Percentiles rank a stretch among this genome's conserved stretches.
These are phyloP conservation scores for Yamagishiella unicocca DNA, from an alignment of 139 green algal genomes.

Conservation along the genomic window DNA sequence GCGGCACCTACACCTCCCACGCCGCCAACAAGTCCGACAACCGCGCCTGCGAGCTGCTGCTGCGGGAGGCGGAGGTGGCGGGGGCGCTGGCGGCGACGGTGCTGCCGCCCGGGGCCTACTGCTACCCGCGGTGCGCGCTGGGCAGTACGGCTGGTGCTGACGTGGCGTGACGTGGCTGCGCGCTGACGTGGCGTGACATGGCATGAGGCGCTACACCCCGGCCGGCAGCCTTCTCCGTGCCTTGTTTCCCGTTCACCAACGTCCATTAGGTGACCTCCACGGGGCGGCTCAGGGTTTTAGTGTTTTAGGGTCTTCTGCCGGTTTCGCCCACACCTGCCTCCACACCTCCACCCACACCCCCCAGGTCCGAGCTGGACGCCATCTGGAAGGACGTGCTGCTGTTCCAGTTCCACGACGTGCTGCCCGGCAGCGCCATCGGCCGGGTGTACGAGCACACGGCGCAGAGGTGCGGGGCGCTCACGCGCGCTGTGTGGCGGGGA, in stretches of 20 bases:
- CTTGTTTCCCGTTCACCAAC: too few species aligned
- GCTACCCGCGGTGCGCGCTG: constrained; percentile 16
- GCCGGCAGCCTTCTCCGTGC: too few species aligned
- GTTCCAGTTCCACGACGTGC: constrained; percentile 64
- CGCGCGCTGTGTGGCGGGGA: background rate
- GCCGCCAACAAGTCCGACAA: constrained; percentile 51
- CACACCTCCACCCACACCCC: background rate
- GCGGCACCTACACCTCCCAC: constrained; percentile 60
- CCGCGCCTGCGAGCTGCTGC: constrained; percentile 44
- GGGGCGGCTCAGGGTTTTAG: too few species aligned
- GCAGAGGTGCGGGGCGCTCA: background rate
- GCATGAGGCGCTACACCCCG: too few species aligned
- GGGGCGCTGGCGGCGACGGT: constrained; percentile 22
- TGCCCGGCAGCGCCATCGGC: constrained; percentile 54
- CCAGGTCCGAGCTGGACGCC: constrained; percentile 40
- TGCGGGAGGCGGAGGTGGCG: constrained; percentile 50
- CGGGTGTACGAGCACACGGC: constrained; percentile 48
- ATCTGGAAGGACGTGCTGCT: constrained; percentile 59
- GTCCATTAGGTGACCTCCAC: too few species aligned
- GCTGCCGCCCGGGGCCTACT: background rate
- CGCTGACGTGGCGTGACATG: too few species aligned
- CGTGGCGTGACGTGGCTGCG: too few species aligned
- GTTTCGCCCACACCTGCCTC: background rate
- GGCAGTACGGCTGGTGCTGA: background rate
- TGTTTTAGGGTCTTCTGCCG: too few species aligned